A percentile compares a stretch with the other conserved stretches of the same genome.
Evolutionary conservation across 2,329 filamentous ascomycete species (phyloP).

Genomic region (Trichoderma harzianum): DNA sequence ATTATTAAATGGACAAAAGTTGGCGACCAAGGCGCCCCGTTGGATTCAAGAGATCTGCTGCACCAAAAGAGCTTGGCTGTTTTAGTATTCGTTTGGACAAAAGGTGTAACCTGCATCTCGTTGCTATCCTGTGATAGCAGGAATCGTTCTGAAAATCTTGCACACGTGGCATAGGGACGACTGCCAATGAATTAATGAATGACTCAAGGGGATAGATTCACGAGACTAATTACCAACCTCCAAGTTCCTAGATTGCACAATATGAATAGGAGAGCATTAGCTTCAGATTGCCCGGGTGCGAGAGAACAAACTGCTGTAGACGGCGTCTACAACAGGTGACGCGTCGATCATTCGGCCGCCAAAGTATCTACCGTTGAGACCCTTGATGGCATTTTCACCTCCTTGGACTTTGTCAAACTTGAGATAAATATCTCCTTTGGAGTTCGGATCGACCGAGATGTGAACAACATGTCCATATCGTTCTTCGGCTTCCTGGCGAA

Average conservation of each 20-base stretch:
- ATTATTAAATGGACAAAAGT: neutral
- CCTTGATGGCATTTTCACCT: conserved; percentile 96
- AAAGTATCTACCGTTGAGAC: conserved; percentile 94
- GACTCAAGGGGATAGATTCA: neutral
- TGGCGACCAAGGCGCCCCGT: conserved; percentile 18
- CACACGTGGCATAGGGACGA: neutral
- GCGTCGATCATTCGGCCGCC: conserved; percentile 90
- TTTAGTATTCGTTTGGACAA: conserved; percentile 17
- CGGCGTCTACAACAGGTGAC: conserved; percentile 93
- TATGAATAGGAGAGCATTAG: conserved; percentile 50
- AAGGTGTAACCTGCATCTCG: conserved; percentile 6
- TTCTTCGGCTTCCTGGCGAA: conserved; percentile 85
- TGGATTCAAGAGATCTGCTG: conserved; percentile 16
- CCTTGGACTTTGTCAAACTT: conserved; percentile 96
- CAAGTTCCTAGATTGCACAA: conserved; percentile 47
- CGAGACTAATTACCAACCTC: conserved; percentile 33
- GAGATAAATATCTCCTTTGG: conserved; percentile 93
- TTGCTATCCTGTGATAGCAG: conserved; percentile 5
- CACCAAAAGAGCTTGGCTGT: conserved; percentile 13
- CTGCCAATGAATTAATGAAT: neutral
- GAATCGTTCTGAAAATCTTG: conserved; percentile 7
- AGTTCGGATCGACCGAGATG: conserved; percentile 91
- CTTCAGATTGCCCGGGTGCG: conserved; percentile 76
- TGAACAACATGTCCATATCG: conserved; percentile 98
- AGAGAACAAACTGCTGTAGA: conserved; percentile 96